Evolutionary conservation across 1,284 basidiomycete genomes (phyloP), one percentile per base, ranked within the genome.

Genomic region (Tylopilus sp.): DNA sequence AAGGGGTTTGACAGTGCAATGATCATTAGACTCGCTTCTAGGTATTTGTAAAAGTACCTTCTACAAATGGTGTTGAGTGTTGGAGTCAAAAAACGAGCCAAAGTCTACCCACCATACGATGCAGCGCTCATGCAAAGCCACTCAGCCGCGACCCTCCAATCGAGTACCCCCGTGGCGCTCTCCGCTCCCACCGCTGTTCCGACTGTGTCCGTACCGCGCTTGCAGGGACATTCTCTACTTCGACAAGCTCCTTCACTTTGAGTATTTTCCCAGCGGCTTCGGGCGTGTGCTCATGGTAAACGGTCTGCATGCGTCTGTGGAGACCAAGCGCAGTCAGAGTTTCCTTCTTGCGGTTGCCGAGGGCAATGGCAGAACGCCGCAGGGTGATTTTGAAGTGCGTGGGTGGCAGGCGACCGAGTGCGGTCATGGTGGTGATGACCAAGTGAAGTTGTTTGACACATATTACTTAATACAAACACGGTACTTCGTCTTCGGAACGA

Each of bases 341-440:
- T 58, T 86, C 90, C 76, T 93, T 87, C 67, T 89, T 89, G 72
- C 86, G 86, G 63, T 87, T 83, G 1, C 92, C 91, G 39, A 96
- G 87, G 3, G 92, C 90, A 70, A 96, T 95, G 61, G 89, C 92
- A 7, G 94, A 95, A 63, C 95, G 92, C 18, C 87, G 86, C 22
- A 95, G 87, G 29, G 95, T 96, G 70, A 96, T 91, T 84, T 93
- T 92, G 83, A 87, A 96, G 80, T 96, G 91, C 2, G 93, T 93
- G 32, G 53, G 59, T 4, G 56, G 18, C 52, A 66, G 38, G 26
- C 68, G 63, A 61, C 58, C 38, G 47, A 74, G 56, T n/a, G 53
- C 56, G 9, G 63, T 53, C 72, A 76, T 76, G 49, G 15, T 22
- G 36, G 26, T 32, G 41, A 32, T 22, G 16, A 8, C 38, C 8